Conservation (phyloP, 345 rosid genomes). For the Crucihimalaya himalaica region DNA sequence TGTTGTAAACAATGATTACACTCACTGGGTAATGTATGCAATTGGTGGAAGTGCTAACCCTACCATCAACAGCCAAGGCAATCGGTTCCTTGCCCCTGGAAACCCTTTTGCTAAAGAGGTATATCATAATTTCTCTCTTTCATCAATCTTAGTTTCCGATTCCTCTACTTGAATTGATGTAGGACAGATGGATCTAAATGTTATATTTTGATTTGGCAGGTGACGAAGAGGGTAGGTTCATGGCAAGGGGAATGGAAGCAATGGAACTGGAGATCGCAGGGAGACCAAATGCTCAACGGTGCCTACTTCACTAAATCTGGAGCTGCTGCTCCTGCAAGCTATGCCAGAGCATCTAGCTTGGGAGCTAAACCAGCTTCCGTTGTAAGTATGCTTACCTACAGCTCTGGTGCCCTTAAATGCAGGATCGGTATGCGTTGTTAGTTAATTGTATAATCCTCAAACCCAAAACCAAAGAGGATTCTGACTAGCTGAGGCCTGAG, state of each 20-base stretch:
- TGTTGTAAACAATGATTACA: conserved; percentile 96
- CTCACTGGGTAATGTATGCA: conserved; percentile 99
- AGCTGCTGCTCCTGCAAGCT: conserved; percentile 48
- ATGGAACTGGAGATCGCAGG: conserved; percentile 75
- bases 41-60: conserved; percentile 98
- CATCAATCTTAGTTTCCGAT: background rate
- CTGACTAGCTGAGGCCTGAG: conserved; percentile 24
- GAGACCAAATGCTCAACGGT: conserved; percentile 58
- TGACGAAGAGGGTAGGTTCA: conserved; percentile 53
- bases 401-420: conserved; percentile 56
- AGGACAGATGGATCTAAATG: background rate
- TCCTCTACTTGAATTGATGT: background rate
- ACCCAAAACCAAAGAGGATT: background rate
- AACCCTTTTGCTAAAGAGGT: conserved; percentile 76
- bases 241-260: conserved; percentile 40
- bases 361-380: conserved; percentile 57
- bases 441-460: conserved; percentile 18
- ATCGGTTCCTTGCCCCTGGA: conserved; percentile 83
- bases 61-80: conserved; percentile 96
- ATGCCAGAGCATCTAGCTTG: conserved; percentile 65
- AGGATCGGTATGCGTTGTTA: conserved; percentile 56
- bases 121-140: conserved; percentile 4
- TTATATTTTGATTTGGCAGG: conserved; percentile 36
- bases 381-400: conserved; percentile 52
- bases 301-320: conserved; percentile 64